These are phyloP conservation scores for Pichia cactophila DNA, from an alignment of 1,139 yeast species.

Conservation along the genomic window DNA sequence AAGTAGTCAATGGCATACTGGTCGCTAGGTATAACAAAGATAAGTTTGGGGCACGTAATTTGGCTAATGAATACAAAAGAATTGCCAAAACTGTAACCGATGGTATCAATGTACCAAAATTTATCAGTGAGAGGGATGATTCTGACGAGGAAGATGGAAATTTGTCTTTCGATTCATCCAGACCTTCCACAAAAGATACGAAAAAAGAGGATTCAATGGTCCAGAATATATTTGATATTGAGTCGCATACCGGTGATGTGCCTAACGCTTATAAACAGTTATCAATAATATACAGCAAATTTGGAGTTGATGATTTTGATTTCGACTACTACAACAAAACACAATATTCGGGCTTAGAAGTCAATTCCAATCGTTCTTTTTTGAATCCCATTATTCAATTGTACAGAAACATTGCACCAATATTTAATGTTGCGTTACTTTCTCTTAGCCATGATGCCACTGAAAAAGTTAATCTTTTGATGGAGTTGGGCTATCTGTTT, in stretches of 20 bases:
- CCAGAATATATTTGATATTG: conserved; percentile 16
- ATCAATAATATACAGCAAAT: conserved; percentile 76
- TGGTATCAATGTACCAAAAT: conserved; percentile 43
- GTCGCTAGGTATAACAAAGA: conserved; percentile 47
- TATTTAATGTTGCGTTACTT: conserved; percentile 57
- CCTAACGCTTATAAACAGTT: conserved; percentile 74
- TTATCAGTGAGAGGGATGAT: conserved; percentile 60
- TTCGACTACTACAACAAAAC: conserved; percentile 78
- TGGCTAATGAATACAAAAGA: conserved; percentile 35
- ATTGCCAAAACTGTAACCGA: conserved; percentile 30
- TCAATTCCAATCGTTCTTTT: conserved; percentile 75
- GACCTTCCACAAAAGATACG: neutral
- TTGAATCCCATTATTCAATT: conserved; percentile 75
- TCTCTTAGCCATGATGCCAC: conserved; percentile 54
- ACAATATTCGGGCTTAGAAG: conserved; percentile 75
- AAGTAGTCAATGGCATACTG: conserved; percentile 23
- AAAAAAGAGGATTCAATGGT: neutral
- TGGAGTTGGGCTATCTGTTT: conserved; percentile 80
- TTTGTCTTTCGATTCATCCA: neutral
- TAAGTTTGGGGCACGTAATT: conserved; percentile 48
- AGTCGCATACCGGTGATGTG: conserved; percentile 29
- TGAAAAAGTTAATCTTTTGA: conserved; percentile 49
- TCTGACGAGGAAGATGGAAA: conserved; percentile 16
- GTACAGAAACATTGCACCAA: conserved; percentile 67
- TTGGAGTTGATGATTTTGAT: conserved; percentile 93